Conservation (phyloP, 1,284 basidiomycete species). For the Puccinia novopanici region DNA sequence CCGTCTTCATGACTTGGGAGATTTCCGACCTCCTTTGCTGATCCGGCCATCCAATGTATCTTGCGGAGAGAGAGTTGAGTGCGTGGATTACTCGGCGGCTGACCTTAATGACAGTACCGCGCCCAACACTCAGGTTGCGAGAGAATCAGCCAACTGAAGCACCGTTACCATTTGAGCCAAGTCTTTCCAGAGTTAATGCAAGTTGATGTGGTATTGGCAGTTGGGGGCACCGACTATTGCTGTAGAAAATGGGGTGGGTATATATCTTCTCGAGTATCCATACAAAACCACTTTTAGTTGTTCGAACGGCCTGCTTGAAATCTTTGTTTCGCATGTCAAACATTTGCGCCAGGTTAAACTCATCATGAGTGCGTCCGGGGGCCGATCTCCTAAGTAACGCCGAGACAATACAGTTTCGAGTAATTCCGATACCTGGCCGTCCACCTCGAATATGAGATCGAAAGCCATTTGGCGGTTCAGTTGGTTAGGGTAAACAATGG, state of each 20-base stretch:
- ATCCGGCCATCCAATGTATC: constrained; percentile 20
- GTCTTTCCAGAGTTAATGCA: too few species aligned
- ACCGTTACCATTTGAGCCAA: constrained; percentile 33
- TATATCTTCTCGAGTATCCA: background rate
- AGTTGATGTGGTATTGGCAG: background rate
- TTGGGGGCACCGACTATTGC: background rate
- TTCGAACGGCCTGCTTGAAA: constrained; percentile 7
- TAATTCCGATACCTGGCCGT: too few species aligned
- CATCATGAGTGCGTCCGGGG: background rate
- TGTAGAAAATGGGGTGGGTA: constrained; percentile 3
- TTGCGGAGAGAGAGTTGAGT: background rate
- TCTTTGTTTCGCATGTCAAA: background rate
- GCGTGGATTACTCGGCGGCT: background rate
- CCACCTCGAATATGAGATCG: too few species aligned
- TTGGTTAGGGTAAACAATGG: too few species aligned
- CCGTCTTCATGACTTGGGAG: constrained; percentile 3
- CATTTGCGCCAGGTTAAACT: background rate
- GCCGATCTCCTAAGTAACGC: too few species aligned
- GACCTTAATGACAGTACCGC: constrained; percentile 15
- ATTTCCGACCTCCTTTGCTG: background rate
- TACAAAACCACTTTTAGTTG: constrained; percentile 8
- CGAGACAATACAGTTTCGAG: too few species aligned
- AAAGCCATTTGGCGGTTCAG: too few species aligned
- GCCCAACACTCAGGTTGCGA: background rate
- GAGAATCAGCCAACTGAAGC: constrained; percentile 11